These are phyloP conservation scores for Leccinum barrowsii DNA, from an alignment of 768 basidiomycete genomes.

Conservation along the genomic window DNA sequence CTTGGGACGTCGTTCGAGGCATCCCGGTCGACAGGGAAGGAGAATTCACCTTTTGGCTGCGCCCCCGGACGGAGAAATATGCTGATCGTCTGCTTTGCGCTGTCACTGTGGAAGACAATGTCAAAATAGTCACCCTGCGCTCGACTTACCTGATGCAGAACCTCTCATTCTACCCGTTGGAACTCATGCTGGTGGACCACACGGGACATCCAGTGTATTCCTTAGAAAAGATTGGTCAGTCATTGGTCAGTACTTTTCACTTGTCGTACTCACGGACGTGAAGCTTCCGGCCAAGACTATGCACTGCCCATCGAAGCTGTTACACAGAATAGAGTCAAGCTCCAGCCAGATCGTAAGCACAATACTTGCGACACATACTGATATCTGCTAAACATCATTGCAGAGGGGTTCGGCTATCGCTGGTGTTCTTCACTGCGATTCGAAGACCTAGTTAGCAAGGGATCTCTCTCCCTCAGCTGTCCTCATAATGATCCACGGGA, in stretches of 20 bases:
- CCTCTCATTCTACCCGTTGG: constrained; percentile 84
- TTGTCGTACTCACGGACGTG: constrained; percentile 56
- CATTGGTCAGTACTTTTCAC: not conserved
- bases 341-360: constrained; percentile 88
- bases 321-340: constrained; percentile 70
- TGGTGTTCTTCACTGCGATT: constrained; percentile 89
- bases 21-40: constrained; percentile 94
- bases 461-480: constrained; percentile 77
- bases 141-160: constrained; percentile 94
- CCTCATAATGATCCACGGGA: constrained; percentile 77
- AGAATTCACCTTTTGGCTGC: constrained; percentile 82
- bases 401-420: constrained; percentile 94
- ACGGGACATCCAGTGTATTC: constrained; percentile 77
- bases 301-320: constrained; percentile 89
- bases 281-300: constrained; percentile 83
- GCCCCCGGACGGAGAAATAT: constrained; percentile 72
- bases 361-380: not conserved
- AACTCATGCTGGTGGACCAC: constrained; percentile 85
- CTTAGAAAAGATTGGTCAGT: constrained; percentile 74
- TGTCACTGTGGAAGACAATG: constrained; percentile 84
- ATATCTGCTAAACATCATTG: not conserved
- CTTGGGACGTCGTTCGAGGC: constrained; percentile 85
- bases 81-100: constrained; percentile 84
- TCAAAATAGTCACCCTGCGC: constrained; percentile 90
- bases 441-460: constrained; percentile 76